Base-by-base conservation (phyloP, 192 early-diverging fungal genomes). In the Gamsiella multidivaricata region DNA sequence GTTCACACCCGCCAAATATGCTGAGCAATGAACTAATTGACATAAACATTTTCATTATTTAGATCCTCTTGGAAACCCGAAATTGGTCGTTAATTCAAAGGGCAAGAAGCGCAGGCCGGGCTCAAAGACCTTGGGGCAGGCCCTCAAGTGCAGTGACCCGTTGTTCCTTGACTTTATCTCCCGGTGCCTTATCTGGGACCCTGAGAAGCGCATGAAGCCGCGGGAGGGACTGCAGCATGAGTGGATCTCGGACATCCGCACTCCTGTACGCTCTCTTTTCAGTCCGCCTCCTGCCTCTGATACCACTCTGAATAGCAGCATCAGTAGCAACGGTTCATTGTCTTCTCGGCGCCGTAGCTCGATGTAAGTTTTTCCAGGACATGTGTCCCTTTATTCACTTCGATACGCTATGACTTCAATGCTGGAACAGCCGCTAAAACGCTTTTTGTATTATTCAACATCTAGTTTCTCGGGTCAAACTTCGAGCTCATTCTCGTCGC, bases 181-280 rank as follows among this genome's bases (percentile, higher is more conserved):
- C 39, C 82, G 83, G 23, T 94, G 96, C 59, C 79, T 99, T 43
- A 86, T 87, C 20, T 99, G 97, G 97, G 93, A 96, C 69, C 95
- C 97, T 9, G 87, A 91, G 54, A 87, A 86, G 54, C 86, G 97
- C 22, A 89, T 99, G 86, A 93, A 87, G 26, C 95, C 97, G 29
- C 82, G 84, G 12, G 93, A 97, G 49, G 96, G 93, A 29, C 66
- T 96, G 28, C 83, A 88, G 25, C 97, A 99, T 62, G 91, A 90
- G 34, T 96, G 92, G 88, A 93, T 95, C 36, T 85, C 83, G 17
- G 91, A 91, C 23, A 85, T 88, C 42, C 64, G 74, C 5, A 49
- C 74, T 57, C 71, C 82, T 0, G 70, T 70, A 29, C 81, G 81
- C 26, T 69, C 81, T 1, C 78, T 61, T 29, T 78, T 78, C 61